Evolutionary conservation across 2,329 filamentous ascomycete species (phyloP).

Genomic region (Endothia cerciana): DNA sequence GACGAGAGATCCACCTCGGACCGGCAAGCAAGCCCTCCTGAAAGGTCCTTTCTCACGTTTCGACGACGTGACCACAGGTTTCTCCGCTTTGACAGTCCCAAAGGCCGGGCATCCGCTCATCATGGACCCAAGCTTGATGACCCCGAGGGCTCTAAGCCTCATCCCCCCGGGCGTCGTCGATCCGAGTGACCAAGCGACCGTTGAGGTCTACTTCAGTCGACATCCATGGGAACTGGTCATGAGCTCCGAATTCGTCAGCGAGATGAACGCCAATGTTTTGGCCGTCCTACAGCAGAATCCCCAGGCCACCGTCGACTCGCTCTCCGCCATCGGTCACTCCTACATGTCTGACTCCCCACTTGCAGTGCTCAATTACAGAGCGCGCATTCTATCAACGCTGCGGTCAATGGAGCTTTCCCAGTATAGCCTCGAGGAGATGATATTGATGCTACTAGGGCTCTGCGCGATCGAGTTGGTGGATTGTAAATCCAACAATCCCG

Average conservation of each 20-base stretch:
- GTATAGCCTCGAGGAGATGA: constrained; percentile 35
- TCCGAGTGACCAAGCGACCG: constrained; percentile 34
- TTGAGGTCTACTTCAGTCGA: constrained; percentile 38
- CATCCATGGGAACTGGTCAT: constrained; percentile 38
- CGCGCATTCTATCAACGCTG: constrained; percentile 36
- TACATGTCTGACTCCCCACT: constrained; percentile 34
- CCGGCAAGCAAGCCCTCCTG: background rate
- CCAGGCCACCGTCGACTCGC: constrained; percentile 35
- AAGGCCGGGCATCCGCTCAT: constrained; percentile 15
- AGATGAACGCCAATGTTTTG: constrained; percentile 40
- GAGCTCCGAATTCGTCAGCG: constrained; percentile 37
- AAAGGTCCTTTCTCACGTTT: background rate
- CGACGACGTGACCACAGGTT: background rate
- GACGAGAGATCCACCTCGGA: background rate
- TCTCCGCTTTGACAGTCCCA: background rate
- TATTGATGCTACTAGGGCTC: constrained; percentile 36
- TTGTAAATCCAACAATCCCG: constrained; percentile 17
- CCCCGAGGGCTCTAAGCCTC: constrained; percentile 17
- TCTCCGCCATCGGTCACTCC: constrained; percentile 38
- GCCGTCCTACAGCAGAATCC: constrained; percentile 37
- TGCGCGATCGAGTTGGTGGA: constrained; percentile 37
- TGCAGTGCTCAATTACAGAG: constrained; percentile 35
- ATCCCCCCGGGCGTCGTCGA: constrained; percentile 36
- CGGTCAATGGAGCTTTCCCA: constrained; percentile 32
- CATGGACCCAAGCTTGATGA: constrained; percentile 12